phyloP scores from a whole-genome alignment of 805 yeast species.

The Metschnikowia peoriensis region DNA sequence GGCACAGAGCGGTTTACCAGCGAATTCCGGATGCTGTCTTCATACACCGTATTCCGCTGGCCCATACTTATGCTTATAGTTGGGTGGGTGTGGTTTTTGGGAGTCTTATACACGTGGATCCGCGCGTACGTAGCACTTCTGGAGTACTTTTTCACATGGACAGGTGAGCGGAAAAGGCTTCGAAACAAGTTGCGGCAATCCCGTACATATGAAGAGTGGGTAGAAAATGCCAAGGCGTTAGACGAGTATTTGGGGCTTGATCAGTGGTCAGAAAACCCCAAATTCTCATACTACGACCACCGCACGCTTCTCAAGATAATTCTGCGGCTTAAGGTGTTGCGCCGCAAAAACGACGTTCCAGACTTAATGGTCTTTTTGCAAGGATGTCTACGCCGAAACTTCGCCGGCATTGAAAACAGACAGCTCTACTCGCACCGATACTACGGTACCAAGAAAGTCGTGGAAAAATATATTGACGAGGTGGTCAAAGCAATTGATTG shows the following conservation, averaged over 20 bases:
- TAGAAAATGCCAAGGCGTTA: slow-evolving; percentile 51
- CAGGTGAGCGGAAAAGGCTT: slow-evolving; percentile 52
- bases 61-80: slow-evolving; percentile 56
- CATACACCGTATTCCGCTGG: slow-evolving; percentile 53
- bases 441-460: slow-evolving; percentile 67
- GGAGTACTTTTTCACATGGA: slow-evolving; percentile 60
- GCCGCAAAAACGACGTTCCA: slow-evolving; percentile 31
- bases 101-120: slow-evolving; percentile 48
- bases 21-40: slow-evolving; percentile 36
- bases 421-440: slow-evolving; percentile 69
- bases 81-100: slow-evolving; percentile 53
- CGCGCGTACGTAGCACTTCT: slow-evolving; percentile 61
- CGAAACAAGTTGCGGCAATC: slow-evolving; percentile 51
- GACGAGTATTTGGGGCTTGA: slow-evolving; percentile 60
- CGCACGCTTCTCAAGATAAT: slow-evolving; percentile 53
- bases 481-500: slow-evolving; percentile 48
- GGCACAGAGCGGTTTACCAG: slow-evolving; percentile 23
- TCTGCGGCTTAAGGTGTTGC: slow-evolving; percentile 36
- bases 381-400: slow-evolving; percentile 67
- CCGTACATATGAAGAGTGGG: slow-evolving; percentile 59
- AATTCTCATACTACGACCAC: slow-evolving; percentile 67
- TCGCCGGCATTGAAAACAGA: slow-evolving; percentile 77
- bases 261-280: slow-evolving; percentile 60
- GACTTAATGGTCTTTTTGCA: slow-evolving; percentile 57
- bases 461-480: slow-evolving; percentile 53